These are phyloP conservation scores for Agrocybe praecox DNA, from an alignment of 768 basidiomycete genomes.

Conservation along the genomic window DNA sequence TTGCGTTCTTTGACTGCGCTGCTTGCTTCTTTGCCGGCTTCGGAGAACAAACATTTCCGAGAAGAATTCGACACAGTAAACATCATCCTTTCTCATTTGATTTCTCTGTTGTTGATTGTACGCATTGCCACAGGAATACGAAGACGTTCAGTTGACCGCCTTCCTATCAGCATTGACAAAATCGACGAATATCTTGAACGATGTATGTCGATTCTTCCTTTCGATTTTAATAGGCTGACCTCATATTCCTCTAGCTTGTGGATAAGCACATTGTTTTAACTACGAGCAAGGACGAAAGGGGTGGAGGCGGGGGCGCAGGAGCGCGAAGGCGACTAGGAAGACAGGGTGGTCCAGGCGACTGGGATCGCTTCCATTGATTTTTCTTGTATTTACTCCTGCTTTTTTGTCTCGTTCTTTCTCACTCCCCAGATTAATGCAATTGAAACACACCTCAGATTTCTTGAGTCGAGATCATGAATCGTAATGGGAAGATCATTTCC, in stretches of 20 bases:
- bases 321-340: constrained; percentile 57
- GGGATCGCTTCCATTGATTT: constrained; percentile 52
- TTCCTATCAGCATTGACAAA: constrained; percentile 89
- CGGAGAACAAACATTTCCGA: constrained; percentile 79
- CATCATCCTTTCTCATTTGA: neutral
- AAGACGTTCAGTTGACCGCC: constrained; percentile 91
- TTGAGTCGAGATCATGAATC: neutral
- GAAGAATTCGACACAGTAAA: constrained; percentile 88
- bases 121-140: constrained; percentile 74
- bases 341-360: constrained; percentile 47
- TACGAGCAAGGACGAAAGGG: constrained; percentile 56
- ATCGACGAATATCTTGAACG: constrained; percentile 84
- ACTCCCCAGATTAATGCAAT: neutral
- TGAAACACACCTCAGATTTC: neutral
- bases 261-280: constrained; percentile 77
- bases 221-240: constrained; percentile 5
- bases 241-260: constrained; percentile 53
- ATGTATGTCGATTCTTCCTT: constrained; percentile 53
- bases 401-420: neutral
- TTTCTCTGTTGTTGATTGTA: neutral
- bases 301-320: constrained; percentile 31
- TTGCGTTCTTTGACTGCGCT: constrained; percentile 86
- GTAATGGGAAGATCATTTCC: too few relatives aligned
- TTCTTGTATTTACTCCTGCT: neutral
- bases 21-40: constrained; percentile 86